Evolutionary conservation across 768 basidiomycete genomes (phyloP).

Genomic region (Trametes maxima): DNA sequence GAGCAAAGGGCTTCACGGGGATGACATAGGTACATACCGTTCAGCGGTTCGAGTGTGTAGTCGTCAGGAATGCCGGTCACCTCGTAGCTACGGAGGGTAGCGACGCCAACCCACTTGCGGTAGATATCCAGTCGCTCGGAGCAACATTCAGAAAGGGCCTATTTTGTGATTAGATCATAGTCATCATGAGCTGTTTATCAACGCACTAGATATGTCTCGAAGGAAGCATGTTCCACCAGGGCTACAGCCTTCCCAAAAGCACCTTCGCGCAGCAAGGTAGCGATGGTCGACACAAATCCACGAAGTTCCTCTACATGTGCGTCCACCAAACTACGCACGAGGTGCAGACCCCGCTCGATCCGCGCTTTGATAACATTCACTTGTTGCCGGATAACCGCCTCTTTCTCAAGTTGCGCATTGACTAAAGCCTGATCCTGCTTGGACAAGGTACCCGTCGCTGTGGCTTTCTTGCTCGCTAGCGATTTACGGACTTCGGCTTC

Average conservation of each 20-base stretch:
- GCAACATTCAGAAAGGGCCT: slow-evolving; percentile 72
- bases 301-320: slow-evolving; percentile 54
- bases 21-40: slow-evolving; percentile 43
- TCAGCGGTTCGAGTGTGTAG: slow-evolving; percentile 69
- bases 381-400: slow-evolving; percentile 62
- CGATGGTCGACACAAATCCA: slow-evolving; percentile 57
- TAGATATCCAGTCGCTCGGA: slow-evolving; percentile 74
- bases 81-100: slow-evolving; percentile 75
- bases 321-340: slow-evolving; percentile 65
- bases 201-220: slow-evolving; percentile 76
- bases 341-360: slow-evolving; percentile 66
- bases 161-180: neutral
- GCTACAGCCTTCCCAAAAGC: slow-evolving; percentile 59
- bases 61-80: slow-evolving; percentile 71
- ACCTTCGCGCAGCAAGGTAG: slow-evolving; percentile 63
- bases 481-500: slow-evolving; percentile 90
- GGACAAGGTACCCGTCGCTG: slow-evolving; percentile 53
- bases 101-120: slow-evolving; percentile 76
- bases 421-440: slow-evolving; percentile 88
- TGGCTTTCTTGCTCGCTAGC: slow-evolving; percentile 70
- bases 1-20: neutral
- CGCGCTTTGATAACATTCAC: slow-evolving; percentile 56
- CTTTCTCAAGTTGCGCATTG: slow-evolving; percentile 80
- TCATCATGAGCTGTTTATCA: neutral
- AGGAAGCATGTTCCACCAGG: slow-evolving; percentile 64